Conservation (phyloP, 441 rosid genomes). For the Euphorbia schlechtendalii region DNA sequence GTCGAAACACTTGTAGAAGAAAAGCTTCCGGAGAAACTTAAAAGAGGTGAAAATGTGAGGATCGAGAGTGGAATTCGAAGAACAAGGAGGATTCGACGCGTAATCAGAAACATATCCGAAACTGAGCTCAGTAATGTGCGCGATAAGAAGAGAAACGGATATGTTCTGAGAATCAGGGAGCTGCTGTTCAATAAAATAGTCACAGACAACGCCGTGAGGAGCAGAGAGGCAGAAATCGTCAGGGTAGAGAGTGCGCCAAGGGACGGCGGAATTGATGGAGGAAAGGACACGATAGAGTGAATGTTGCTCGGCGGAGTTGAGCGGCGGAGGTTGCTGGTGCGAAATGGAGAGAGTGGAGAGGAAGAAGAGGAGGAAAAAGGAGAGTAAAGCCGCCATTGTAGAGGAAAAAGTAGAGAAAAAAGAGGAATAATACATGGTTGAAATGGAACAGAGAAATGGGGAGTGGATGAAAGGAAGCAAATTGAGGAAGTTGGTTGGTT, state of each 20-base stretch:
- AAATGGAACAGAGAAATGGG: too few relatives aligned
- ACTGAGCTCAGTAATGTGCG: conserved; percentile 50
- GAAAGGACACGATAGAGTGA: conserved; percentile 40
- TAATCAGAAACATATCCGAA: conserved; percentile 60
- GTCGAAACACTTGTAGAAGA: conserved; percentile 60
- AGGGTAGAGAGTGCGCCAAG: conserved; percentile 52
- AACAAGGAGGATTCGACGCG: conserved; percentile 56
- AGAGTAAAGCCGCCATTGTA: too few relatives aligned
- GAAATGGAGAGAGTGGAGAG: not conserved
- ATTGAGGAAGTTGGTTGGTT: too few relatives aligned
- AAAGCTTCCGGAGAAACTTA: conserved; percentile 50
- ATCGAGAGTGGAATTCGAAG: conserved; percentile 39
- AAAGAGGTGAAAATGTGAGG: conserved; percentile 50
- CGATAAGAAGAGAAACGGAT: conserved; percentile 15
- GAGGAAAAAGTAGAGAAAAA: too few relatives aligned
- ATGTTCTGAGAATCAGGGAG: conserved; percentile 7
- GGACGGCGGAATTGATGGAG: conserved; percentile 42
- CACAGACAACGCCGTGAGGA: conserved; percentile 63
- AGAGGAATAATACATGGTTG: too few relatives aligned
- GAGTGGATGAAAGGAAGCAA: too few relatives aligned
- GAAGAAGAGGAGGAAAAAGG: too few relatives aligned
- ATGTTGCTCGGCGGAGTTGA: conserved; percentile 48
- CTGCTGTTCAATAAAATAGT: conserved; percentile 22
- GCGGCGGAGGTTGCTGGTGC: conserved; percentile 25
- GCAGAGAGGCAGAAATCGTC: conserved; percentile 59